Conservation (phyloP, 208 protist genomes). For the Wallacemonas sp. region DNA sequence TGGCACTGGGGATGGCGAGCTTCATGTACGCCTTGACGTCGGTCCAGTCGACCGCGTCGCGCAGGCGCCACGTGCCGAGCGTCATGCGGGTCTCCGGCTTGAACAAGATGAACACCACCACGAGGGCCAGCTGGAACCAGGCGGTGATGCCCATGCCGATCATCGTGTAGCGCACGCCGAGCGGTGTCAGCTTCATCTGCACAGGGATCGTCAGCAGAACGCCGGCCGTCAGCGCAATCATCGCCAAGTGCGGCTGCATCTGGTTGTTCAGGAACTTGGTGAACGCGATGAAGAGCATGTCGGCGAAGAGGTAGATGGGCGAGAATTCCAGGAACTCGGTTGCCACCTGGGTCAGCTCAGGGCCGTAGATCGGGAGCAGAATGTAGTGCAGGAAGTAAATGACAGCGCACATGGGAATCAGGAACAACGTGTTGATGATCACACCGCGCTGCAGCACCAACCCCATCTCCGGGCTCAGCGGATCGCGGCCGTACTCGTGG, state of each 20-base stretch:
- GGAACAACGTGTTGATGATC: slow-evolving; percentile 69
- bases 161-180: slow-evolving; percentile 85
- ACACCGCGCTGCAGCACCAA: slow-evolving; percentile 78
- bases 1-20: slow-evolving; percentile 77
- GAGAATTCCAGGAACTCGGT: slow-evolving; percentile 68
- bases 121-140: slow-evolving; percentile 69
- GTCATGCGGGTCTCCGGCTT: slow-evolving; percentile 73
- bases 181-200: slow-evolving; percentile 70
- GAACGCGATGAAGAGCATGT: slow-evolving; percentile 74
- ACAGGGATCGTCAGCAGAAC: slow-evolving; percentile 65
- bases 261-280: slow-evolving; percentile 89
- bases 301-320: slow-evolving; percentile 61
- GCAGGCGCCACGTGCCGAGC: slow-evolving; percentile 58
- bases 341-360: slow-evolving; percentile 45
- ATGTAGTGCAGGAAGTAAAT: slow-evolving; percentile 55
- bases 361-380: slow-evolving; percentile 62
- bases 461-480: slow-evolving; percentile 67
- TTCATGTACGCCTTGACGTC: slow-evolving; percentile 82
- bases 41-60: slow-evolving; percentile 58
- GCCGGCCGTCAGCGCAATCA: slow-evolving; percentile 78
- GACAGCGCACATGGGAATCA: slow-evolving; percentile 51
- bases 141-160: slow-evolving; percentile 78
- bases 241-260: slow-evolving; percentile 79
- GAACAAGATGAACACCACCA: slow-evolving; percentile 62
- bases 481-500: slow-evolving; percentile 81